phyloP scores from a whole-genome alignment of 129 eudicot species.

The Chrysanthemum makinoi region DNA sequence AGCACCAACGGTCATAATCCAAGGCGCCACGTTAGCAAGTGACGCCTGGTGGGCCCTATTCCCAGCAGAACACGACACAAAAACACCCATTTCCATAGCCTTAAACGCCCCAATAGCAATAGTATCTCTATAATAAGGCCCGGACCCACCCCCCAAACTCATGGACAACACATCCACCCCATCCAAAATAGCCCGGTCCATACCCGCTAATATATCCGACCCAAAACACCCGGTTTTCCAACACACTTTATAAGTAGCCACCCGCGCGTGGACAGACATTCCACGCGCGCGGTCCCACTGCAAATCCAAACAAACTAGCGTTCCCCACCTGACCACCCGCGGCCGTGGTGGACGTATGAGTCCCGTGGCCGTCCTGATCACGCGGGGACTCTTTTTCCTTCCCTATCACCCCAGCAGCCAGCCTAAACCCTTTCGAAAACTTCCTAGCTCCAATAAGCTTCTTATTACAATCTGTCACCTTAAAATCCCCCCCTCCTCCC shows the following conservation, averaged over 20 bases:
- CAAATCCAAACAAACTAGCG: constrained; percentile 79
- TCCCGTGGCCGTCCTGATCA: constrained; percentile 89
- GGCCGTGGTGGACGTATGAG: constrained; percentile 84
- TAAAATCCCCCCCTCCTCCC: constrained; percentile 57
- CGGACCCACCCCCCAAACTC: constrained; percentile 79
- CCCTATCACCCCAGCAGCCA: constrained; percentile 38
- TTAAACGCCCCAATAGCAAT: constrained; percentile 78
- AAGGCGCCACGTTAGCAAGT: constrained; percentile 77
- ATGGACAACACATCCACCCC: constrained; percentile 80
- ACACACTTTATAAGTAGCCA: constrained; percentile 73
- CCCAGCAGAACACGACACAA: constrained; percentile 91
- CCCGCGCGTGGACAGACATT: constrained; percentile 71
- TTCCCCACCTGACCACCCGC: constrained; percentile 56
- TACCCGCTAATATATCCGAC: constrained; percentile 80
- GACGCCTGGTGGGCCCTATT: constrained; percentile 67
- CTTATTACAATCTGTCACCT: constrained; percentile 46
- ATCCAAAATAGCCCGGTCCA: constrained; percentile 69
- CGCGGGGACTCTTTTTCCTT: constrained; percentile 59
- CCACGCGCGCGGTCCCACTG: constrained; percentile 90
- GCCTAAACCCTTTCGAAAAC: constrained; percentile 57
- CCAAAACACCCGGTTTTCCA: constrained; percentile 76
- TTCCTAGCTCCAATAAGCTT: constrained; percentile 76
- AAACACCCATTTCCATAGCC: constrained; percentile 79
- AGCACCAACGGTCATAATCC: constrained; percentile 95
- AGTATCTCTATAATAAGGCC: constrained; percentile 57